These are phyloP conservation scores for Salisapilia sapeloensis DNA, from an alignment of 352 stramenopile genomes.

Conservation along the genomic window DNA sequence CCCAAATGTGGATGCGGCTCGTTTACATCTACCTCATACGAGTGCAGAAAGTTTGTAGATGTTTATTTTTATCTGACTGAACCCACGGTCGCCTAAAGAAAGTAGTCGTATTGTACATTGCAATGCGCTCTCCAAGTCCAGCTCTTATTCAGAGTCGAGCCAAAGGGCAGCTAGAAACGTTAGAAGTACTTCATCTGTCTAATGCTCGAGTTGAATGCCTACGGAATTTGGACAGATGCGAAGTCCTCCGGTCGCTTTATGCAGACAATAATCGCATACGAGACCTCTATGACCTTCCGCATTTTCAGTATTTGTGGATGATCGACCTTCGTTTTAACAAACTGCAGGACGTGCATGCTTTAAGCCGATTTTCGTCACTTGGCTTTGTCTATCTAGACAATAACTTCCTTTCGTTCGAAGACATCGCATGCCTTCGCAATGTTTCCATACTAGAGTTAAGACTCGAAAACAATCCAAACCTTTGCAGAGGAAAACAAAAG, in stretches of 20 bases:
- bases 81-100: too few relatives aligned
- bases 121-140: slow-evolving; percentile 24
- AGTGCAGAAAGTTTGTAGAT: too few relatives aligned
- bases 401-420: slow-evolving; percentile 23
- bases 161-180: slow-evolving; percentile 21
- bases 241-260: slow-evolving; percentile 28
- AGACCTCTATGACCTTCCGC: slow-evolving; percentile 15
- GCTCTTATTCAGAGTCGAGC: slow-evolving; percentile 30
- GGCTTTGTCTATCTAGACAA: slow-evolving; percentile 37
- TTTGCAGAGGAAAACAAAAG: slow-evolving; percentile 7
- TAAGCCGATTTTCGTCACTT: slow-evolving; percentile 26
- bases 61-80: too few relatives aligned
- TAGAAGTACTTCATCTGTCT: slow-evolving; percentile 35
- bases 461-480: slow-evolving; percentile 13
- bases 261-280: slow-evolving; percentile 24
- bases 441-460: slow-evolving; percentile 36
- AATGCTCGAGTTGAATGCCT: slow-evolving; percentile 28
- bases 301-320: slow-evolving; percentile 24
- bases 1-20: too few relatives aligned
- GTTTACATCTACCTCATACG: too few relatives aligned
- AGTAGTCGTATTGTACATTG: too few relatives aligned
- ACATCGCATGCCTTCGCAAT: slow-evolving; percentile 33
- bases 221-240: slow-evolving; percentile 22
- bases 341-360: slow-evolving; percentile 14
- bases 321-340: slow-evolving; percentile 31